Percentiles rank a stretch among this genome's conserved stretches.
These are phyloP conservation scores for Mycena rosella DNA, from an alignment of 768 basidiomycete genomes.

Conservation along the genomic window DNA sequence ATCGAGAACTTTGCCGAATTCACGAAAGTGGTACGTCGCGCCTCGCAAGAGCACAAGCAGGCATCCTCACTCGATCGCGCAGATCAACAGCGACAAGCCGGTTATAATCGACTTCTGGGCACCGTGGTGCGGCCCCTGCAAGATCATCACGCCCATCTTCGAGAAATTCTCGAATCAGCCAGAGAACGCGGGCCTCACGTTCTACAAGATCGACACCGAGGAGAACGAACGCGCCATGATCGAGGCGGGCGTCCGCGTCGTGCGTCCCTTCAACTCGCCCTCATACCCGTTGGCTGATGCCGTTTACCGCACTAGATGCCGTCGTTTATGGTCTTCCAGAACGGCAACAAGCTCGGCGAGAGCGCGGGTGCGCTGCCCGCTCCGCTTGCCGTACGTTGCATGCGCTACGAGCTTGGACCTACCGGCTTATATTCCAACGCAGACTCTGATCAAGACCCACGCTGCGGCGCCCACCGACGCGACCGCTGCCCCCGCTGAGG, in stretches of 20 bases:
- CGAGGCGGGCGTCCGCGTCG: conserved; percentile 73
- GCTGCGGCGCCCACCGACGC: neutral
- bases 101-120: conserved; percentile 82
- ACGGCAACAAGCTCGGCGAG: conserved; percentile 45
- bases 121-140: conserved; percentile 83
- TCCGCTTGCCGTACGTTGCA: conserved; percentile 22
- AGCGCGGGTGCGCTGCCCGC: conserved; percentile 54
- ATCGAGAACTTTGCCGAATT: conserved; percentile 55
- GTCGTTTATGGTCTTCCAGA: conserved; percentile 44
- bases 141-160: conserved; percentile 72
- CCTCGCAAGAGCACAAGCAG: neutral
- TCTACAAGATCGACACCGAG: conserved; percentile 85
- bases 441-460: conserved; percentile 32
- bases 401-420: neutral
- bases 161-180: conserved; percentile 61
- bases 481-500: conserved; percentile 1
- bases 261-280: conserved; percentile 48
- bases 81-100: conserved; percentile 63
- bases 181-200: conserved; percentile 55
- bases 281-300: neutral
- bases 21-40: conserved; percentile 57
- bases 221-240: conserved; percentile 62
- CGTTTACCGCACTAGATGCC: conserved; percentile 50
- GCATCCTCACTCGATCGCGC: conserved; percentile 11
- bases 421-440: neutral